These are phyloP conservation scores for Gentiana straminea DNA, from an alignment of 257 asterid species.

Conservation along the genomic window DNA sequence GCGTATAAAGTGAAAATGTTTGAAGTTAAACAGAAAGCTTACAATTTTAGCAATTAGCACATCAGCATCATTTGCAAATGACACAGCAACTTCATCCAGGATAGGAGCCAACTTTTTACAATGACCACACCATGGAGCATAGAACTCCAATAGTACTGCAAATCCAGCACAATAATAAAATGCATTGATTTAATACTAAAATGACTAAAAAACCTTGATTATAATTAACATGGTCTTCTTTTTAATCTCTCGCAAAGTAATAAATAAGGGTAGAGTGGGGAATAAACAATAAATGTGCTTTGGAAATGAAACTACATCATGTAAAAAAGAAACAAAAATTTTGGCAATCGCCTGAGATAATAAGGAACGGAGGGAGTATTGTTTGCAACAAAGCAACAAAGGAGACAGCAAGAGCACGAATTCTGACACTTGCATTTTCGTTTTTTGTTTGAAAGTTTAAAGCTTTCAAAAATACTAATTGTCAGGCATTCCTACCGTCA, in stretches of 20 bases:
- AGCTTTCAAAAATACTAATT: no score
- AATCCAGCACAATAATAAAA: conserved; percentile 4
- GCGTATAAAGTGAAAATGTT: background rate
- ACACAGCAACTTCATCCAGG: conserved; percentile 81
- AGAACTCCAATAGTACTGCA: conserved; percentile 72
- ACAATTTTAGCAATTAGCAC: conserved; percentile 75
- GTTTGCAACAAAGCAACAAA: no score
- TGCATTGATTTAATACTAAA: background rate
- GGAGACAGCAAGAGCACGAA: no score
- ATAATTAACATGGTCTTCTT: background rate
- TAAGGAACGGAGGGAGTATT: no score
- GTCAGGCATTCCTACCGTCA: no score
- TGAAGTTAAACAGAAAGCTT: conserved; percentile 13
- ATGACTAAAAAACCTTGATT: no score
- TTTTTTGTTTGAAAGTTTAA: no score
- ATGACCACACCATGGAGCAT: conserved; percentile 98
- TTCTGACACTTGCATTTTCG: no score
- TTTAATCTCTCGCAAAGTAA: no score
- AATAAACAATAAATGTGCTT: background rate
- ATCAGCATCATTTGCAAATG: conserved; percentile 53
- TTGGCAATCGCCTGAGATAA: background rate
- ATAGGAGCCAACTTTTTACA: conserved; percentile 88
- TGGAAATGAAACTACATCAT: no score
- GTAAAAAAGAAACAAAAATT: background rate
- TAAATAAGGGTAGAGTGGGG: background rate